Conservation (phyloP, 1,284 basidiomycete species). For the Sporisorium graminicola region DNA sequence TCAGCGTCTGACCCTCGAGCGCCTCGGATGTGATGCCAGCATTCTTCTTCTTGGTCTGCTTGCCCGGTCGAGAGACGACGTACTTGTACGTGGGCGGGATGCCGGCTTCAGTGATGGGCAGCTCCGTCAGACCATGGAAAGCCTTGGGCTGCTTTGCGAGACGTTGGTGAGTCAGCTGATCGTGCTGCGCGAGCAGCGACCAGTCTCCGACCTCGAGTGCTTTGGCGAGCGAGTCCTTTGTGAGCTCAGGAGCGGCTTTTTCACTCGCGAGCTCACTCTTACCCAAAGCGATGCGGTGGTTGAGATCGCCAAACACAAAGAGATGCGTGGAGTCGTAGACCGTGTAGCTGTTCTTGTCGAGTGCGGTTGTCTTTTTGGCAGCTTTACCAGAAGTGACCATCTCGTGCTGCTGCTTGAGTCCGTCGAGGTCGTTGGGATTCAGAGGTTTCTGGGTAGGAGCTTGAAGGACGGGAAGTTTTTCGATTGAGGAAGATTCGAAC, state of each 20-base stretch:
- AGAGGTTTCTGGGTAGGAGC: conserved; percentile 18
- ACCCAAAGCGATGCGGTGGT: conserved; percentile 66
- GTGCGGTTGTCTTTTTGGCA: conserved; percentile 73
- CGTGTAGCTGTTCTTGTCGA: conserved; percentile 57
- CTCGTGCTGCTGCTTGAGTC: conserved; percentile 69
- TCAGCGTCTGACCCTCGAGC: conserved; percentile 67
- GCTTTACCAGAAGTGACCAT: conserved; percentile 73
- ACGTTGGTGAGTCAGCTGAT: conserved; percentile 61
- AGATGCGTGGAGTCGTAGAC: conserved; percentile 69
- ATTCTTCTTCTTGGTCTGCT: conserved; percentile 42
- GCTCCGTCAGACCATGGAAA: conserved; percentile 62
- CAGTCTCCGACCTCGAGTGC: conserved; percentile 54
- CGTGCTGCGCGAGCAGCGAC: conserved; percentile 55
- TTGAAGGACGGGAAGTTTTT: conserved; percentile 49
- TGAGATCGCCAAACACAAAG: conserved; percentile 69
- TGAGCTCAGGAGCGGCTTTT: conserved; percentile 25
- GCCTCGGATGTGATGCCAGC: conserved; percentile 38
- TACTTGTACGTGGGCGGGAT: conserved; percentile 69
- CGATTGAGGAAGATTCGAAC: conserved; percentile 72
- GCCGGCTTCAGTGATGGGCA: conserved; percentile 41
- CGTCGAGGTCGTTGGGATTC: conserved; percentile 36
- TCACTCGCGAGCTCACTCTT: conserved; percentile 28
- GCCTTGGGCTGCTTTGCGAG: conserved; percentile 40
- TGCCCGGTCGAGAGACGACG: conserved; percentile 42
- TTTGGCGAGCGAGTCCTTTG: conserved; percentile 37